Base-by-base conservation (phyloP, 2,329 filamentous ascomycete genomes). In the Trichothecium roseum region DNA sequence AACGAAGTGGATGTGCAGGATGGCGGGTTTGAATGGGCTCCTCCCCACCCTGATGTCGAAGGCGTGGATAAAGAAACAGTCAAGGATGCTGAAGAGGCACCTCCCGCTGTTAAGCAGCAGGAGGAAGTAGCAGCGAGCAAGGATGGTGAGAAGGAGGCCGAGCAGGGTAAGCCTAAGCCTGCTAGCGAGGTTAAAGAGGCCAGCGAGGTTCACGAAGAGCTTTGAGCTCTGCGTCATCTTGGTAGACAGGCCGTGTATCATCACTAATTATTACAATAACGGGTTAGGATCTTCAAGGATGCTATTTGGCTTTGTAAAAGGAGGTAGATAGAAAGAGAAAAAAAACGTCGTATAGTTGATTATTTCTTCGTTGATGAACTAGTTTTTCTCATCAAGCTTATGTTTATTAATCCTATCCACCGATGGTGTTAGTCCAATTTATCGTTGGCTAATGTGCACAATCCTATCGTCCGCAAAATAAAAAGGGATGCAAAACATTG, bases 1-100 rank as follows among this genome's bases (percentile, higher is more conserved):
- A 86, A 88, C 45, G 84, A 93, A 52, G 60, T 94, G n/a, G 55
- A 56, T 9, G 47, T 57, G 24, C 62, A 63, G 12, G 52, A 55
- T 18, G 47, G 54, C 32, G 56, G 44, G 13, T 61, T 46, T 12
- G 60, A 54, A 34, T 68, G 74, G 22, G 72, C 72, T 8, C 72
- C 72, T 26, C 72, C 72, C 14, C 72, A 77, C 45, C 72, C 72
- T 6, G 72, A 77, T 48, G 71, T 78, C 8, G 66, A 81, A 43
- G 75, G 74, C 27, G 66, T 66, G 18, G 67, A 81, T 48, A 66
- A 65, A 40, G 70, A 78, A 55, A 80, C 77, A 16, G 59, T 64
- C 44, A 60, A 67, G 36, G 57, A 53, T 13, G 54, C 42, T 29
- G 51, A 59, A 36, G 53, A 55, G 2, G 55, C 47, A 32, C 49